Conservation (phyloP, 768 basidiomycete genomes). For the Tephrocybe rancida region DNA sequence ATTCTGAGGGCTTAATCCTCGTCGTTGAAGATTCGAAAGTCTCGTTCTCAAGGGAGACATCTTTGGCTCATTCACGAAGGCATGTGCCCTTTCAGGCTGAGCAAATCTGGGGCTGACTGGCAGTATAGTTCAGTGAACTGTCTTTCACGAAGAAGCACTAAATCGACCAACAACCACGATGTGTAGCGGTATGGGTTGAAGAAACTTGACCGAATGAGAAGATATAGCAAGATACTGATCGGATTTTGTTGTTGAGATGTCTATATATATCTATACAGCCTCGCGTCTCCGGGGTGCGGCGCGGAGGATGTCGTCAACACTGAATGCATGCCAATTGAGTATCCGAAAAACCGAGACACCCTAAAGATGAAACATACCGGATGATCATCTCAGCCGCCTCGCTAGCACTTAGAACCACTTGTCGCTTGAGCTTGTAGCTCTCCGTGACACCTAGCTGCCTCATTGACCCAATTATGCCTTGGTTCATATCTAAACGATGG, state of each 20-base stretch:
- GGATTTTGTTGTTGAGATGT: not conserved
- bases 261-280: constrained; percentile 49
- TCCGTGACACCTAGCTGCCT: constrained; percentile 86
- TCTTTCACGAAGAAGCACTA: no score
- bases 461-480: constrained; percentile 89
- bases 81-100: no score
- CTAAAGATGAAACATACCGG: constrained; percentile 51
- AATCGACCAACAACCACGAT: no score
- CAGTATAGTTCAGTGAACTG: no score
- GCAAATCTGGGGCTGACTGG: no score
- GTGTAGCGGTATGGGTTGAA: no score
- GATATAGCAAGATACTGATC: not conserved
- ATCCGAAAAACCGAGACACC: not conserved
- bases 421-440: constrained; percentile 95
- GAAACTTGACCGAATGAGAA: no score
- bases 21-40: no score
- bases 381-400: constrained; percentile 99
- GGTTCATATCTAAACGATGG: constrained; percentile 83
- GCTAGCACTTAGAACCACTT: constrained; percentile 91
- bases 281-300: constrained; percentile 86
- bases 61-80: no score
- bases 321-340: constrained; percentile 26
- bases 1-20: no score
- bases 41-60: no score
- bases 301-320: constrained; percentile 91